These are phyloP conservation scores for Populus tremula DNA, from an alignment of 345 rosid genomes.

Conservation along the genomic window DNA sequence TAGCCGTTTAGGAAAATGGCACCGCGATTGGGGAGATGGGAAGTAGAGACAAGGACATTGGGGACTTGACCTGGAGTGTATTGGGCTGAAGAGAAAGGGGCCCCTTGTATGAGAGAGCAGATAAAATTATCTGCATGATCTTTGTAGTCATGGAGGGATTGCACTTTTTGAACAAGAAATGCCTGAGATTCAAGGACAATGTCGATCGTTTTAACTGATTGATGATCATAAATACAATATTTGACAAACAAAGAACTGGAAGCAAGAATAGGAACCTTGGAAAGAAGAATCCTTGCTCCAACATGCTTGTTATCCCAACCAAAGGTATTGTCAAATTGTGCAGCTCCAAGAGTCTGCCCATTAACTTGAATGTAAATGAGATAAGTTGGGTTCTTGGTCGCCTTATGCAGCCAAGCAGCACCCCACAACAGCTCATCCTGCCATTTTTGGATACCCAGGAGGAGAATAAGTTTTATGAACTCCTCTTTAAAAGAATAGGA, in stretches of 20 bases:
- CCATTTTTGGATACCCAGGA: neutral
- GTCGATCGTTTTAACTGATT: neutral
- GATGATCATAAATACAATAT: neutral
- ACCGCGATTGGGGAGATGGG: no score
- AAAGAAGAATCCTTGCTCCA: slow-evolving; percentile 36
- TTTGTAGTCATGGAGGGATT: slow-evolving; percentile 81
- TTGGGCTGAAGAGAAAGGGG: slow-evolving; percentile 70
- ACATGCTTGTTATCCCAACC: slow-evolving; percentile 40
- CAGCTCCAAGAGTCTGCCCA: slow-evolving; percentile 31
- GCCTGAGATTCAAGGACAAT: slow-evolving; percentile 33
- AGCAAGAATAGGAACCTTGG: slow-evolving; percentile 11
- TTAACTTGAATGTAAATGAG: slow-evolving; percentile 31
- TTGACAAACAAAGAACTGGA: neutral
- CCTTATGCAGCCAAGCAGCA: slow-evolving; percentile 36
- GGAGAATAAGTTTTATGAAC: neutral
- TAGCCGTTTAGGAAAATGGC: neutral
- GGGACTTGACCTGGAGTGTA: slow-evolving; percentile 71
- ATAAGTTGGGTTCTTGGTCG: slow-evolving; percentile 28
- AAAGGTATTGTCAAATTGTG: slow-evolving; percentile 31
- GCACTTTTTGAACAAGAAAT: slow-evolving; percentile 73
- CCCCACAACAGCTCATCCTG: slow-evolving; percentile 39
- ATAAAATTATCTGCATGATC: slow-evolving; percentile 95
- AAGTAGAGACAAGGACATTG: neutral
- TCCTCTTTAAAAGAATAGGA: neutral
- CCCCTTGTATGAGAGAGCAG: slow-evolving; percentile 86